Base-by-base conservation (phyloP, 148 eudicot genomes). In the Salicornia ramosissima region DNA sequence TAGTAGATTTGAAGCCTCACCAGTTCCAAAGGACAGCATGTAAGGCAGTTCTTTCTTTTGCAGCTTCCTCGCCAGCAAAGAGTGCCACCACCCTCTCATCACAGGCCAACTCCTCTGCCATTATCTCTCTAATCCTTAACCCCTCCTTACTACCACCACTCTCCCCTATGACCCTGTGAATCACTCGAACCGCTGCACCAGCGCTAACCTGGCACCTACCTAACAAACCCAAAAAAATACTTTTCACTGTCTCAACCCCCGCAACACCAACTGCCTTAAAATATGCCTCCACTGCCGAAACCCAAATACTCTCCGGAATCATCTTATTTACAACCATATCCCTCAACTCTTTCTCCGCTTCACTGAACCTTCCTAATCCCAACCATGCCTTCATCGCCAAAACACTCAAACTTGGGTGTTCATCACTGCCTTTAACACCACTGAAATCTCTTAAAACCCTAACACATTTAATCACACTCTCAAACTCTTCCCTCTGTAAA, bases 381-480 rank as follows among this genome's bases (percentile, higher is more conserved):
- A 94, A 75, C 96, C 93, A 90, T 1, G 91, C 99, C 84, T 94
- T 94, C 99, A 91, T 83, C 7, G 96, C 97, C 77, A 94, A 70
- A 25, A 94, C 99, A 77, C 92, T 87, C 90, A 88, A 79, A 60
- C 99, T 94, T 19, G 97, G 99, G 71, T 94, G 99, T 29, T 83
- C 76, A 45, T 85, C 86, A 47, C 78, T 69, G 30, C 81, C 7
- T 47, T 60, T 76, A 6, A 24, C 71, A 49, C 80, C 75, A 60
- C 79, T 58, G 28, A 74, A 75, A 56, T 88, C 96, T 69, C 91
- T 87, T 78, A 94, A 77, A 6, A 94, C 92, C 79, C 89, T 84
- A 45, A 94, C 96, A 71, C 99, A 94, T 74, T 91, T 94, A 75
- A 94, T 67, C 67, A 94, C 99, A 71, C 86, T 87, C 76, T 94